Evolutionary conservation across 2,329 filamentous ascomycete genomes (phyloP).

Genomic region (Verticillium alfalfae): DNA sequence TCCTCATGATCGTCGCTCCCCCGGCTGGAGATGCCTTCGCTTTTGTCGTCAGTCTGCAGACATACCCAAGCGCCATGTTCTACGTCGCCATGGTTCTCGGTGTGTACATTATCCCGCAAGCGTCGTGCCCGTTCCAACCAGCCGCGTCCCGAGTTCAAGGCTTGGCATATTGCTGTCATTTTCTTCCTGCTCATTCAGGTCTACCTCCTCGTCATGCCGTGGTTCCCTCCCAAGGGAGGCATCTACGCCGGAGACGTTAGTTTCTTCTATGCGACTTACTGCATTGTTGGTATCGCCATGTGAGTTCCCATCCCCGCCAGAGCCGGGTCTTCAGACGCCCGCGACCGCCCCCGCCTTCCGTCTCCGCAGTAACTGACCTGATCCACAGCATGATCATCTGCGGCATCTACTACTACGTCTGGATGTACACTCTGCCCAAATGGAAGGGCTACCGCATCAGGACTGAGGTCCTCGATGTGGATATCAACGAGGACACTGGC

Average conservation of each 20-base stretch:
- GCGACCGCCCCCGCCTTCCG: background rate
- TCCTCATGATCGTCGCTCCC: constrained; percentile 54
- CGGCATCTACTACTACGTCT: constrained; percentile 51
- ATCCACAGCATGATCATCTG: constrained; percentile 41
- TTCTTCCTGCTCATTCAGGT: constrained; percentile 57
- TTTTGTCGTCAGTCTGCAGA: constrained; percentile 53
- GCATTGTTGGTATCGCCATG: constrained; percentile 58
- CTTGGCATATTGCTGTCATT: constrained; percentile 52
- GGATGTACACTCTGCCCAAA: constrained; percentile 51
- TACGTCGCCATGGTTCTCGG: constrained; percentile 50
- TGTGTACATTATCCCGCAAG: constrained; percentile 49
- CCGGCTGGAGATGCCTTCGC: constrained; percentile 61
- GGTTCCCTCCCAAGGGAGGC: constrained; percentile 61
- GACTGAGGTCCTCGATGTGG: constrained; percentile 45
- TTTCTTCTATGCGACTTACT: constrained; percentile 71
- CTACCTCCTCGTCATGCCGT: constrained; percentile 64
- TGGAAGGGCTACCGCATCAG: constrained; percentile 48
- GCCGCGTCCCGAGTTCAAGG: constrained; percentile 44
- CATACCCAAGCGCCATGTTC: constrained; percentile 56
- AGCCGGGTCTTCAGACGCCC: too few species aligned
- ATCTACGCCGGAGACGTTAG: constrained; percentile 58
- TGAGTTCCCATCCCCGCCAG: constrained; percentile 47
- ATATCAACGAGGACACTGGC: constrained; percentile 36
- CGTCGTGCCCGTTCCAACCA: constrained; percentile 46
- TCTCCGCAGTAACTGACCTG: background rate